Evolutionary conservation across 169 alveolate genomes (phyloP).

Genomic region (Perkinsus olseni): DNA sequence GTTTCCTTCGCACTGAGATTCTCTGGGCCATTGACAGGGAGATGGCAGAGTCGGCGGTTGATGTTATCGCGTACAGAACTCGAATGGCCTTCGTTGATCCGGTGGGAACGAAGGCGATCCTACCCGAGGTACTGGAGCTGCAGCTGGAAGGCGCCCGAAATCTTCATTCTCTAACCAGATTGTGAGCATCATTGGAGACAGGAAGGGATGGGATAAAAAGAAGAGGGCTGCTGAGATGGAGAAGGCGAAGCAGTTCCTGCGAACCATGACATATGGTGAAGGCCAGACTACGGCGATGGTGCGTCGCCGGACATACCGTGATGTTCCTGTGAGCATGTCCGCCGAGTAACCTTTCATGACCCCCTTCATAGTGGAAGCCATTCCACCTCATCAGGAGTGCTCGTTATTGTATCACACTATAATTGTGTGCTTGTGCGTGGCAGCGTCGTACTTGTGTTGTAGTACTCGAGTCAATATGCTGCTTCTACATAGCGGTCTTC

Average conservation of each 20-base stretch:
- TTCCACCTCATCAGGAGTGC: not conserved
- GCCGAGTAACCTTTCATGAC: not conserved
- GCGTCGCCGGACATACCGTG: not conserved
- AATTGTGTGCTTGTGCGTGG: not conserved
- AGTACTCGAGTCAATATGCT: not conserved
- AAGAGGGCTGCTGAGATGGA: not conserved
- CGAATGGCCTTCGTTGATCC: slow-evolving; percentile 59
- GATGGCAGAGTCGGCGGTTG: slow-evolving; percentile 55
- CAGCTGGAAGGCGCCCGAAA: not conserved
- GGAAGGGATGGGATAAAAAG: not conserved
- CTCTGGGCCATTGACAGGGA: slow-evolving; percentile 20
- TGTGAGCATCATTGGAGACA: not conserved
- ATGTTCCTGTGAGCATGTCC: not conserved
- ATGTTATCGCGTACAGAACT: slow-evolving; percentile 59
- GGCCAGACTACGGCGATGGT: not conserved
- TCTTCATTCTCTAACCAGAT: not conserved
- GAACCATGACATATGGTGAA: not conserved
- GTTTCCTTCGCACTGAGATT: not conserved
- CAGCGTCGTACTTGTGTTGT: not conserved
- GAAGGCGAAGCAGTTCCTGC: not conserved
- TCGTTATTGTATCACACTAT: not conserved
- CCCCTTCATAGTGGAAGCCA: not conserved
- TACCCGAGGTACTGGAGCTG: not conserved
- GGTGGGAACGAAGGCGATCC: slow-evolving; percentile 25
- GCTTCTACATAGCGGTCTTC: too few species aligned